Evolutionary conservation across 176 grass and related monocot species (phyloP), one percentile per base, ranked within the genome.

Genomic region (Lolium rigidum): DNA sequence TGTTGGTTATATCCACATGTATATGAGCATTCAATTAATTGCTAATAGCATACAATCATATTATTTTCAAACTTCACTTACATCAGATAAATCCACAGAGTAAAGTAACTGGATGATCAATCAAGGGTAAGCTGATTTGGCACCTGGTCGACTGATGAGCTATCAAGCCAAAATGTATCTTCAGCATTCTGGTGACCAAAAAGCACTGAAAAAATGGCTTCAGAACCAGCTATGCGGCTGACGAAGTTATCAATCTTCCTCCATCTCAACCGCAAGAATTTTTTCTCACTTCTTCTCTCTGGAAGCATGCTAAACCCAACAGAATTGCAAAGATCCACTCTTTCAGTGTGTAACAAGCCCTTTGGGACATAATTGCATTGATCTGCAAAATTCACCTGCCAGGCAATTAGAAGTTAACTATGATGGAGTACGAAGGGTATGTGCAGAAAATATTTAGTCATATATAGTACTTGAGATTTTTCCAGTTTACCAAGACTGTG

Each of bases 151-250:
- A 84, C 83, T 84, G 96, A 95, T 77, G 96, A 98, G 83, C 96
- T 98, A 77, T 98, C 96, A 73, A 98, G 78, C 96, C 96, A 98
- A 95, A 98, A 95, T 6, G 96, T 98, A 49, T 95, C 94, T 82
- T 92, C 85, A 18, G 84, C 78, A 6, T 80, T 94, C 25, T 92
- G 76, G 47, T 90, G 78, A 57, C 96, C 90, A 89, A 92, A 95
- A 80, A 98, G 85, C 38, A 82, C 39, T 2, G 18, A 47, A 83
- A 98, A 98, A 67, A 98, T 92, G 80, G 88, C 90, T 88, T 91
- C 90, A 69, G 90, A 87, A 16, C 82, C 84, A 59, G 78, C 80
- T 59, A 86, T 54, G 11, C 39, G 54, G 84, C 80, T 79, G 9
- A 93, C 24, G 21, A 98, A 86, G 31, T 87, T 90, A 80, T 92